Conservation (phyloP, 108 stramenopile genomes). For the Fistulifera solaris region DNA sequence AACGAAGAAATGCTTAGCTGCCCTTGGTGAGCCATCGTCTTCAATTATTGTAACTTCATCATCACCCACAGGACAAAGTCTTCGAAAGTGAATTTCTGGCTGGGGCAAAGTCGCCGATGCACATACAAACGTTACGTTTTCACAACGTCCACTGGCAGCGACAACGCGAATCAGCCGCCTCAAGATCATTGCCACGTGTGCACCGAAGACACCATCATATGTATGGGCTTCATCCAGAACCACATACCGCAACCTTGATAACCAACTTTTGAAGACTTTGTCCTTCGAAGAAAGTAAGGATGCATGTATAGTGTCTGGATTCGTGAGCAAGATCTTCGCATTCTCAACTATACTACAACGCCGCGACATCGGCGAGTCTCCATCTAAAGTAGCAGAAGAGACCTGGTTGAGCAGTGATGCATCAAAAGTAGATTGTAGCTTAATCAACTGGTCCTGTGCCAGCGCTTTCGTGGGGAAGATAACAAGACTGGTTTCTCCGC, state of each 20-base stretch:
- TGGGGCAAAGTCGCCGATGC: conserved; percentile 91
- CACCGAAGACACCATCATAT: conserved; percentile 91
- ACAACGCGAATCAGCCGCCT: conserved; percentile 74
- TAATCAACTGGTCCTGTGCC: conserved; percentile 93
- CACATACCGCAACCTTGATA: conserved; percentile 61
- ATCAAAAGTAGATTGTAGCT: conserved; percentile 40
- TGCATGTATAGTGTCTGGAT: conserved; percentile 96
- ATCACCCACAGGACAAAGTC: conserved; percentile 55
- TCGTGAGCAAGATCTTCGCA: conserved; percentile 86
- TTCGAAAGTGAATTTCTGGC: conserved; percentile 74
- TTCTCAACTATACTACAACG: conserved; percentile 46
- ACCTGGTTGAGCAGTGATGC: conserved; percentile 23
- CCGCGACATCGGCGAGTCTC: conserved; percentile 65
- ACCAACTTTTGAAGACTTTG: conserved; percentile 34
- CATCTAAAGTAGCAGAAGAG: conserved; percentile 62
- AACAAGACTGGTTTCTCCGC: conserved; percentile 43
- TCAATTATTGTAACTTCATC: conserved; percentile 35
- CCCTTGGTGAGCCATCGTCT: conserved; percentile 73
- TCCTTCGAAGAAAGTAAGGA: conserved; percentile 87
- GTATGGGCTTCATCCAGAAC: conserved; percentile 92
- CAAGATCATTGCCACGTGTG: conserved; percentile 91
- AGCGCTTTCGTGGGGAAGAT: conserved; percentile 97
- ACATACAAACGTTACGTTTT: conserved; percentile 52
- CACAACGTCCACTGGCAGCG: conserved; percentile 21
- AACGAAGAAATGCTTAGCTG: conserved; percentile 71